phyloP scores from a whole-genome alignment of 1,284 basidiomycete genomes.

The Testicularia cyperi region DNA sequence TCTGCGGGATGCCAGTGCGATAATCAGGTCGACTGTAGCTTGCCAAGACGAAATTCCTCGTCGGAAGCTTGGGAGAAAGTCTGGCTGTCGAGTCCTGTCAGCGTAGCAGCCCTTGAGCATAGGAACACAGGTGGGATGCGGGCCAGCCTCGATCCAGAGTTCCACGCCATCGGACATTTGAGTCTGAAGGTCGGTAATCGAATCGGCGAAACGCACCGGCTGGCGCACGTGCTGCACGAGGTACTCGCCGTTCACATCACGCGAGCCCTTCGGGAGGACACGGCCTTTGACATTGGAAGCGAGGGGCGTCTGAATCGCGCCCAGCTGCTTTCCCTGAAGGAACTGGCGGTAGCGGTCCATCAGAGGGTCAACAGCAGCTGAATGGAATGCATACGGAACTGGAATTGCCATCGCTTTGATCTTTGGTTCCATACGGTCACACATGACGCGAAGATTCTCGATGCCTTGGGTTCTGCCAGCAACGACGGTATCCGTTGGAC shows the following conservation, averaged over 20 bases:
- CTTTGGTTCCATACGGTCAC: constrained; percentile 17
- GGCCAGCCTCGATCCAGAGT: constrained; percentile 33
- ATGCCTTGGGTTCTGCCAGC: constrained; percentile 21
- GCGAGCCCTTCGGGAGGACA: constrained; percentile 1
- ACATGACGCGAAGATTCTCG: constrained; percentile 8
- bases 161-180: constrained; percentile 3
- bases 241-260: constrained; percentile 6
- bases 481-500: constrained; percentile 33
- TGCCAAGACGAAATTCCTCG: constrained; percentile 27
- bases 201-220: constrained; percentile 26
- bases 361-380: constrained; percentile 21
- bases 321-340: constrained; percentile 2
- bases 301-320: constrained; percentile 9
- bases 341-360: constrained; percentile 5
- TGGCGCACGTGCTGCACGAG: constrained; percentile 25
- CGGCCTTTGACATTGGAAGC: constrained; percentile 27
- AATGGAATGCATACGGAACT: constrained; percentile 44
- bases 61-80: constrained; percentile 24
- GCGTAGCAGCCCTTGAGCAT: constrained; percentile 36
- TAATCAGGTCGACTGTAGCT: constrained; percentile 11
- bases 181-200: constrained; percentile 15
- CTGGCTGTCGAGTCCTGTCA: constrained; percentile 1
- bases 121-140: constrained; percentile 34
- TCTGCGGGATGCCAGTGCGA: constrained; percentile 15
- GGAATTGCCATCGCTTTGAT: constrained; percentile 35